These are phyloP conservation scores for Psilocybe mexicana DNA, from an alignment of 1,284 basidiomycete genomes.

Conservation along the genomic window DNA sequence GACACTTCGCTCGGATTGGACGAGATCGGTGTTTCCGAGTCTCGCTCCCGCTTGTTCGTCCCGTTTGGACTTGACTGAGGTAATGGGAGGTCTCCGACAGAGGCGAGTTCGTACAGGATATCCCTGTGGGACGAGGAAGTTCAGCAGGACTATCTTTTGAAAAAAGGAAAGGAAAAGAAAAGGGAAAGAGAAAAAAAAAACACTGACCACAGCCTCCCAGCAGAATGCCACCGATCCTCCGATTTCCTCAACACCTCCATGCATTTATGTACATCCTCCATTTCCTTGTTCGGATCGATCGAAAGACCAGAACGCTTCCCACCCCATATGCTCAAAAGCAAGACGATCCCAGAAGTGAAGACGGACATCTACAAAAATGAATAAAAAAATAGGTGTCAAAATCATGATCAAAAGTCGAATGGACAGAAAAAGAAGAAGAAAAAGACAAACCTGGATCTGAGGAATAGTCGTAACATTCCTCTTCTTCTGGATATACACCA, in stretches of 20 bases:
- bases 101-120: slow-evolving; percentile 67
- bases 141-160: neutral
- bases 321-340: slow-evolving; percentile 76
- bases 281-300: slow-evolving; percentile 58
- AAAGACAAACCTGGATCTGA: slow-evolving; percentile 42
- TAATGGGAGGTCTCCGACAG: slow-evolving; percentile 64
- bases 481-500: slow-evolving; percentile 57
- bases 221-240: slow-evolving; percentile 47
- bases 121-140: slow-evolving; percentile 47
- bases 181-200: neutral
- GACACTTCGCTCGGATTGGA: neutral
- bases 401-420: neutral
- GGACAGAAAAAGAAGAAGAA: neutral
- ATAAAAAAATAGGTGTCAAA: neutral
- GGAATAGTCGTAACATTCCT: slow-evolving; percentile 33
- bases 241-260: slow-evolving; percentile 57
- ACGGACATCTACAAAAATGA: slow-evolving; percentile 34
- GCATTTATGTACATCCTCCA: slow-evolving; percentile 72
- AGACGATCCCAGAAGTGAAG: slow-evolving; percentile 67
- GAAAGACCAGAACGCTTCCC: slow-evolving; percentile 59
- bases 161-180: too few species aligned
- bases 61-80: slow-evolving; percentile 49
- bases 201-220: slow-evolving; percentile 33
- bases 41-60: slow-evolving; percentile 62
- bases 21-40: slow-evolving; percentile 26